Percentiles rank a stretch among this genome's conserved stretches.
These are phyloP conservation scores for Penicillium sp. DNA, from an alignment of 2,329 filamentous ascomycete species.

Conservation along the genomic window DNA sequence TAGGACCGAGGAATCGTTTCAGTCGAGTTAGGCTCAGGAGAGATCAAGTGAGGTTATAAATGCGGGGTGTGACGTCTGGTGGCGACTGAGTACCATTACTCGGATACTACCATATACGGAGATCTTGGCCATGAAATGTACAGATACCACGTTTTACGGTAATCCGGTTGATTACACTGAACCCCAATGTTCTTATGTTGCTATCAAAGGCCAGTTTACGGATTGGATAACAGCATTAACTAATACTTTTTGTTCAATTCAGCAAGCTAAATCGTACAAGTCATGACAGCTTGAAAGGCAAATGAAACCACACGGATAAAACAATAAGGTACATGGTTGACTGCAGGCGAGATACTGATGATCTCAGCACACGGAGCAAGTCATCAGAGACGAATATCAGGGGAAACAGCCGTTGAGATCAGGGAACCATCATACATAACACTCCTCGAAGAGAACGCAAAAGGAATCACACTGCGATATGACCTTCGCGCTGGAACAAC, in stretches of 20 bases:
- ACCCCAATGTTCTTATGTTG: neutral
- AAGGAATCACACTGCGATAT: neutral
- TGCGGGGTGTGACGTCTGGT: neutral
- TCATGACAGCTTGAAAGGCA: slow-evolving; percentile 15
- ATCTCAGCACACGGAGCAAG: neutral
- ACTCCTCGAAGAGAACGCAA: neutral
- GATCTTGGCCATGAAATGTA: neutral
- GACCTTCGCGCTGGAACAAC: slow-evolving; percentile 8
- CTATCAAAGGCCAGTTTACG: neutral
- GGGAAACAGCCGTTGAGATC: slow-evolving; percentile 10
- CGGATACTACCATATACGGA: neutral
- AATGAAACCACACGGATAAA: neutral
- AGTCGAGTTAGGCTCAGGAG: neutral
- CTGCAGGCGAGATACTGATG: neutral
- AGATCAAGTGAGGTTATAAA: neutral
- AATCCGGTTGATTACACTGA: neutral
- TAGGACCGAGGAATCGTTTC: neutral
- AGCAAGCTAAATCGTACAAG: slow-evolving; percentile 21
- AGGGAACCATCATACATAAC: slow-evolving; percentile 14
- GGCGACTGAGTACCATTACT: neutral
- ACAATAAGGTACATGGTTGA: neutral
- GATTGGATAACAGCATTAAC: neutral
- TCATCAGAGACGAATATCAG: neutral
- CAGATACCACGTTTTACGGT: too few species aligned
- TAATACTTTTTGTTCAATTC: slow-evolving; percentile 10